A percentile compares a stretch with the other conserved stretches of the same genome.
These are phyloP conservation scores for Xylariaceae sp. DNA, from an alignment of 2,329 filamentous ascomycete species.

Conservation along the genomic window DNA sequence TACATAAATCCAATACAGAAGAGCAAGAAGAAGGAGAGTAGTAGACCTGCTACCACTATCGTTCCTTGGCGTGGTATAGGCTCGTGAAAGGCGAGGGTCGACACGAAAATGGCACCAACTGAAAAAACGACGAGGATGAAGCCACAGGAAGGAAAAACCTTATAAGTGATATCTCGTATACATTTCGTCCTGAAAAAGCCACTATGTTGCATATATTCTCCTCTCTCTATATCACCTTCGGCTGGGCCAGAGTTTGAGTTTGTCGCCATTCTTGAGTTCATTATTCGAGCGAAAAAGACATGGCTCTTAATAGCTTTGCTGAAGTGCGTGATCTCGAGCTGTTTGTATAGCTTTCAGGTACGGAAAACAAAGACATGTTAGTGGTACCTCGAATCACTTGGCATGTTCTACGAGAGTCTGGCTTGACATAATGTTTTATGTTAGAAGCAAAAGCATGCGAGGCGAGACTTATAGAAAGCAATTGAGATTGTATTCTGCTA, in stretches of 20 bases:
- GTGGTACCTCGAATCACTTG: neutral
- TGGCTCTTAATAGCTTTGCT: neutral
- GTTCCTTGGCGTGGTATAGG: conserved; percentile 30
- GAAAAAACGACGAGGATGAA: conserved; percentile 34
- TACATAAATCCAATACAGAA: conserved; percentile 29
- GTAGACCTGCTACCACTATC: conserved; percentile 29
- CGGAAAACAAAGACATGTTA: conserved; percentile 6
- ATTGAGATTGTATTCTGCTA: no score
- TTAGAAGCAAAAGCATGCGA: neutral
- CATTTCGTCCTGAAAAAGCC: conserved; percentile 6
- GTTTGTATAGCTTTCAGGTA: conserved; percentile 5
- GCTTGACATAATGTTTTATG: neutral
- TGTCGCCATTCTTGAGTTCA: conserved; percentile 25
- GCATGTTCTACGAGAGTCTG: conserved; percentile 15
- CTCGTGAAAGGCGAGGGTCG: conserved; percentile 28
- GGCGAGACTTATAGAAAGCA: neutral
- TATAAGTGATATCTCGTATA: conserved; percentile 34
- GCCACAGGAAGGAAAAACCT: conserved; percentile 33
- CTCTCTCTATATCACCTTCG: conserved; percentile 27
- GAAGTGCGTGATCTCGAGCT: neutral
- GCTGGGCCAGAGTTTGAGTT: conserved; percentile 2
- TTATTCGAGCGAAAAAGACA: neutral
- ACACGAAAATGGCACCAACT: conserved; percentile 31
- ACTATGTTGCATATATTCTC: neutral
- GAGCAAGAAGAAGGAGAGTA: conserved; percentile 30